Evolutionary conservation across 805 yeast genomes (phyloP), one percentile per base, ranked within the genome.

Genomic region (Ogataea polymorpha): DNA sequence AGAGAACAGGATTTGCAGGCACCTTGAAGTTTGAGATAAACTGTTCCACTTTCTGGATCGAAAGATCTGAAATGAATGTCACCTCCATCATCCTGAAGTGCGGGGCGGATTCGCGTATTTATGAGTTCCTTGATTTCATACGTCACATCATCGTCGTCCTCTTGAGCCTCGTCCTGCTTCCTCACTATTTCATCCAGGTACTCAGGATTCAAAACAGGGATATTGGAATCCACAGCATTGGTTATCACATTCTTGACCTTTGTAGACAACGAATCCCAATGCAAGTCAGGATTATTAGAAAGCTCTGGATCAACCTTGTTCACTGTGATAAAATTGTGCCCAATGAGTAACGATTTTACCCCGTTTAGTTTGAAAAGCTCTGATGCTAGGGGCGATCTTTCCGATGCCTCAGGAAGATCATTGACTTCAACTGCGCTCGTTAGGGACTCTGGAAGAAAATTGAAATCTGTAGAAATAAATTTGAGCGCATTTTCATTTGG

Each of bases 401-500:
- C 72, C 15, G 68, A 65, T 0, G 82, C 80, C 42, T 73, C 79
- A n/a, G 74, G 61, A 5, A 77, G 54, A 13, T 74, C 68, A 7
- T 76, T 75, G 49, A 77, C 70, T 46, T 77, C 80, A 35, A 76
- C 69, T 0, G 81, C 77, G 45, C 66, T 67, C 8, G 53, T 20
- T 9, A 64, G 21, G 6, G 64, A 63, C 7, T 67, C 57, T 9
- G 82, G 82, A 9, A 72, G 55, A 18, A 77, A 71, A n/a, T 58
- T 55, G 46, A 56, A 59, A 37, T 74, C 77, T 11, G 65, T 66
- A 2, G 79, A 65, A 7, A 81, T 66, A 55, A 81, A 84, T 55
- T 84, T 84, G 41, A 84, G 62, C 1, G 93, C 89, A 59, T 84
- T 79, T 38, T 79, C 86, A 54, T 83, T 83, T 11, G 93, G 93